A percentile compares a stretch with the other conserved stretches of the same genome.
Evolutionary conservation across 352 stramenopile species (phyloP).

Genomic region (Pythium coloratum): DNA sequence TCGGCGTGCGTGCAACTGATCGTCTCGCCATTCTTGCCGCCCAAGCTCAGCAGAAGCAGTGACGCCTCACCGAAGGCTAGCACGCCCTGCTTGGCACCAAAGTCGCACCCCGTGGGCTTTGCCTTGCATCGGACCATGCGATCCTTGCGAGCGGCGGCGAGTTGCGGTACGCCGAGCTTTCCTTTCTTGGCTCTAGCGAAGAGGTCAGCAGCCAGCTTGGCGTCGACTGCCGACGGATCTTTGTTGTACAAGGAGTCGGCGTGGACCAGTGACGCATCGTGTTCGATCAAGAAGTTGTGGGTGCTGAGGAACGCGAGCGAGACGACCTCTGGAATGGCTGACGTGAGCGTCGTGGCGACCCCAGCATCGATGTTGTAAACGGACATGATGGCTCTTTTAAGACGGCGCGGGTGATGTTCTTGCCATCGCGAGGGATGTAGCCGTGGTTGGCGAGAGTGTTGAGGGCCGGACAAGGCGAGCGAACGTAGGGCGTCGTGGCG

Average conservation of each 20-base stretch:
- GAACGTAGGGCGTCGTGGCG: constrained; percentile 8
- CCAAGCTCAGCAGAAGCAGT: constrained; percentile 31
- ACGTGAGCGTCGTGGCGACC: constrained; percentile 31
- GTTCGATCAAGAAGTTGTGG: constrained; percentile 33
- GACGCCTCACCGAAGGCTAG: constrained; percentile 34
- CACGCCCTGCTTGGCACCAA: constrained; percentile 18
- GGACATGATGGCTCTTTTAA: constrained; percentile 35
- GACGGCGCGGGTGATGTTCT: constrained; percentile 33
- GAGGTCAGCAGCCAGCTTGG: constrained; percentile 9
- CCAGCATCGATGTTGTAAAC: constrained; percentile 49
- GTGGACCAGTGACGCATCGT: constrained; percentile 37
- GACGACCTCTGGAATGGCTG: constrained; percentile 29
- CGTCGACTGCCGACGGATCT: constrained; percentile 32
- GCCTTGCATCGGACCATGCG: neutral
- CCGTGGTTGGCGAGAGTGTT: constrained; percentile 45
- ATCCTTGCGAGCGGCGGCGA: neutral
- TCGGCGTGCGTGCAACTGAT: constrained; percentile 15
- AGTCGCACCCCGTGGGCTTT: neutral
- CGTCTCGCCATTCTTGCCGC: constrained; percentile 19
- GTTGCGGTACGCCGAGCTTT: neutral
- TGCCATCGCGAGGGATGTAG: constrained; percentile 46
- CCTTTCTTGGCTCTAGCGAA: neutral
- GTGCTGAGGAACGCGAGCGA: constrained; percentile 42
- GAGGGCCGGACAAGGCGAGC: constrained; percentile 29
- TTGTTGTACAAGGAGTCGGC: constrained; percentile 33